Base-by-base conservation (phyloP, 2,329 filamentous ascomycete genomes). In the Neurospora sp. region DNA sequence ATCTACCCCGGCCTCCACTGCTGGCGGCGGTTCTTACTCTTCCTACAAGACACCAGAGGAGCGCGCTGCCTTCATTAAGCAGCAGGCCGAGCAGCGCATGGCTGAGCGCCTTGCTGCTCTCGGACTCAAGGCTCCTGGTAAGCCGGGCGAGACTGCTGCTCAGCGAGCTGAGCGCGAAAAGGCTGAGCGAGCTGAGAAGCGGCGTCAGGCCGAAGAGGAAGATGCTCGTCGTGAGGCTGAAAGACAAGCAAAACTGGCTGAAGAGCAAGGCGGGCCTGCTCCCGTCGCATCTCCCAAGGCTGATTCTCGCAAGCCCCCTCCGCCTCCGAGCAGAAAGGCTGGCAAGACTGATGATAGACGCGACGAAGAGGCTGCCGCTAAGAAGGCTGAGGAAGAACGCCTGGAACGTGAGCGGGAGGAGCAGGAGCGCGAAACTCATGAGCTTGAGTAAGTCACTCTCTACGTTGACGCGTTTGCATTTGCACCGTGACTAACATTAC, bases 41-140 rank as follows among this genome's bases (percentile, higher is more conserved):
- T 87, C 93, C 4, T 96, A 96, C 79, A 93, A 92, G 80, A 97
- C 94, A 0, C 91, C 94, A 0, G 94, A 98, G 80, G 95, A 99
- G 77, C 89, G 96, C 69, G 93, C 96, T 42, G 93, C 95, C 5
- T 97, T 96, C 77, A 97, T 98, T 78, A 97, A 96, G 79, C 94
- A 97, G 79, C 95, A 97, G 79, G 96, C 96, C 9, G 94, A 98
- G 79, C 93, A 95, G 78, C 92, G 95, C 71, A 98, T 99, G 91
- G 95, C 96, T 42, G 96, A 98, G 80, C 90, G 96, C 71, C 87
- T 99, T 76, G 96, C 96, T 71, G 95, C 95, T 66, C 87, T 98
- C 72, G 96, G 96, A 42, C 91, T 99, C 78, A 97, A 93, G 79
- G 89, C 93, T 38, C 91, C 92, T 6, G 84, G 85, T 19, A 96